phyloP scores from a whole-genome alignment of 129 eudicot species.

The Chrysanthemum lavandulifolium region DNA sequence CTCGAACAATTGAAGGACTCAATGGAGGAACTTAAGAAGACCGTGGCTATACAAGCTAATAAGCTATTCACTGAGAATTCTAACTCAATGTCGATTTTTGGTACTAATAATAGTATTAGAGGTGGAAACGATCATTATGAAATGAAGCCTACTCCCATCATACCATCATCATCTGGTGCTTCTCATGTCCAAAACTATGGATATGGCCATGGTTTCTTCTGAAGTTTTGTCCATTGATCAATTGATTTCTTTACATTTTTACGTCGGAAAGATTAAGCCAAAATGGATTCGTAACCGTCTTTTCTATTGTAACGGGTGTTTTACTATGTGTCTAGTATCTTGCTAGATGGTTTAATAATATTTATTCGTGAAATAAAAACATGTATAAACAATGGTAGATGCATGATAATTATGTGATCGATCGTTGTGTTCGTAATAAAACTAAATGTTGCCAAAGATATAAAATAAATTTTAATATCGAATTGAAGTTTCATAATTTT shows the following conservation, averaged over 20 bases:
- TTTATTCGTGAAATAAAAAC: neutral
- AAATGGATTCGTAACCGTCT: no score
- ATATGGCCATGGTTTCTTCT: constrained; percentile 27
- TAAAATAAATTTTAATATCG: neutral
- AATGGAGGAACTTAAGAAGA: constrained; percentile 54
- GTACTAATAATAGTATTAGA: constrained; percentile 19
- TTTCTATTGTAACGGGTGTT: no score
- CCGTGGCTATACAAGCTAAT: constrained; percentile 30
- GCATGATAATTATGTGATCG: no score
- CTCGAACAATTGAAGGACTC: constrained; percentile 51
- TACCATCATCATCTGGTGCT: constrained; percentile 20
- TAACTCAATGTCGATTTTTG: constrained; percentile 18
- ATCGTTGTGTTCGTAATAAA: neutral
- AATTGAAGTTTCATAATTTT: neutral
- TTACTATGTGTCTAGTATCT: no score
- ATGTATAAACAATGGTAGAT: constrained; percentile 9
- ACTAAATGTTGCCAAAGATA: neutral
- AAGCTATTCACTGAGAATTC: constrained; percentile 24
- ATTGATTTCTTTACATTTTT: no score
- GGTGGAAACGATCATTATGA: constrained; percentile 30
- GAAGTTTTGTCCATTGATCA: neutral
- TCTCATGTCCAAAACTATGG: constrained; percentile 25
- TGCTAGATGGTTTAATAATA: no score
- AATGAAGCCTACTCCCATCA: constrained; percentile 22
- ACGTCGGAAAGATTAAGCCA: no score